Base-by-base conservation (phyloP, 2,329 filamentous ascomycete species). In the Chalara sp. region DNA sequence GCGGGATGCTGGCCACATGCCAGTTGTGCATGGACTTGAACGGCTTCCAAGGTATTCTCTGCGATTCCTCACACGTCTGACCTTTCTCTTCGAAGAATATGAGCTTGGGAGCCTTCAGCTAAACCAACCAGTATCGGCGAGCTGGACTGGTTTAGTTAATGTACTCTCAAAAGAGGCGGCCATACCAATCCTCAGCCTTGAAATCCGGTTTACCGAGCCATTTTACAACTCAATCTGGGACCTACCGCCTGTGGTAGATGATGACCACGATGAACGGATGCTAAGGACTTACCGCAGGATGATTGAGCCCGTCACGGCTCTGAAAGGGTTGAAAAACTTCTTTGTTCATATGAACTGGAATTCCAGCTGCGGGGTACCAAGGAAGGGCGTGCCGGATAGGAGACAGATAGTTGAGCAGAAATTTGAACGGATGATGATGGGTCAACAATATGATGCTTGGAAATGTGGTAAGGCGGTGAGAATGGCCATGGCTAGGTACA, bases 381-480 rank as follows among this genome's bases (percentile, higher is more conserved):
- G 47, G 21, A 21, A 21, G 21, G 48, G 42, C 39, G 41, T 50
- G 41, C 42, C 31, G 30, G 49, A 47, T 37, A 44, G 45, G 31
- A 51, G 45, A 39, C 21, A 51, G 37, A 44, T 43, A 31, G 30
- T 47, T 12, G 49, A 51, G 41, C 12, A 12, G 44, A 47, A 35
- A 13, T 37, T 51, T 13, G 49, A 51, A 37, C 47, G 39, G 49
- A 51, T 51, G 49, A 39, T 51, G 13, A 51, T 51, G 44, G 49
- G 49, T 2, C 29, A 47, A 5, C 31, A 30, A 8, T 51, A 51
- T 44, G 44, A 51, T 43, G 44, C 49, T 43, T 51, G 49, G 49
- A 47, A 47, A 35, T 44, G 45, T 51, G 49, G 49, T 29, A 51
- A 51, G 39, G 49, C 21, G 21, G 21, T 21, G 47, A 49, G 47